These are phyloP conservation scores for Pleurotus cornucopiae DNA, from an alignment of 768 basidiomycete species.

Conservation along the genomic window DNA sequence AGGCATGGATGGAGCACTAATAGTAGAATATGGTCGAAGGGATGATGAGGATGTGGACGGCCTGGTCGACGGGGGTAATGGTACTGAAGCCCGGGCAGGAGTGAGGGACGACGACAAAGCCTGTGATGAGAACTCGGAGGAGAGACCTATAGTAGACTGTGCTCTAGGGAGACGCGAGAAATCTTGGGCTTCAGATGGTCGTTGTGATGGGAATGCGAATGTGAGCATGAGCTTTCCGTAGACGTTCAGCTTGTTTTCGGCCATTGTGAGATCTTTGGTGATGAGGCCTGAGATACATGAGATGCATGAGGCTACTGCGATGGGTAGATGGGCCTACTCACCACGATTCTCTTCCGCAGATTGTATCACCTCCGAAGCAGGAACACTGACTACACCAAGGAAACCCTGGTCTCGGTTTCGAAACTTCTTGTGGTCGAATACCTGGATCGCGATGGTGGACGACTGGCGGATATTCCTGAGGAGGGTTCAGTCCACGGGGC, in stretches of 20 bases:
- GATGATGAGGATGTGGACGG: not conserved
- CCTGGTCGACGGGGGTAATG: conserved; percentile 18
- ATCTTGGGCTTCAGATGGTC: not conserved
- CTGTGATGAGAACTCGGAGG: not conserved
- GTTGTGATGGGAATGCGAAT: conserved; percentile 38
- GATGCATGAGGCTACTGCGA: conserved; percentile 12
- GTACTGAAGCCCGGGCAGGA: conserved; percentile 10
- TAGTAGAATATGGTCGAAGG: conserved; percentile 1
- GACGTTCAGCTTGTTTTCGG: conserved; percentile 73
- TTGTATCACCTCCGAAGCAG: conserved; percentile 49
- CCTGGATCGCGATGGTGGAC: conserved; percentile 77
- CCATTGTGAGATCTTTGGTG: conserved; percentile 68
- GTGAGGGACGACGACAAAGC: no score
- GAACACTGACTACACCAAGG: conserved; percentile 53
- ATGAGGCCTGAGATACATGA: conserved; percentile 46
- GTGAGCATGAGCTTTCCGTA: conserved; percentile 79
- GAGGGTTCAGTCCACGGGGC: not conserved
- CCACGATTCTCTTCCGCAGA: conserved; percentile 44
- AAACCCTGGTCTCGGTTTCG: conserved; percentile 84
- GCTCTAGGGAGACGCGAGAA: not conserved
- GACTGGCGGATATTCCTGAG: conserved; percentile 65
- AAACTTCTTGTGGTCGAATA: conserved; percentile 89
- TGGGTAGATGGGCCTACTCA: conserved; percentile 20
- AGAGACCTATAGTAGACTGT: conserved; percentile 3
- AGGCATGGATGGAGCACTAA: conserved; percentile 21